phyloP scores from a whole-genome alignment of 1,284 basidiomycete genomes.

The Ustanciosporium gigantosporum region DNA sequence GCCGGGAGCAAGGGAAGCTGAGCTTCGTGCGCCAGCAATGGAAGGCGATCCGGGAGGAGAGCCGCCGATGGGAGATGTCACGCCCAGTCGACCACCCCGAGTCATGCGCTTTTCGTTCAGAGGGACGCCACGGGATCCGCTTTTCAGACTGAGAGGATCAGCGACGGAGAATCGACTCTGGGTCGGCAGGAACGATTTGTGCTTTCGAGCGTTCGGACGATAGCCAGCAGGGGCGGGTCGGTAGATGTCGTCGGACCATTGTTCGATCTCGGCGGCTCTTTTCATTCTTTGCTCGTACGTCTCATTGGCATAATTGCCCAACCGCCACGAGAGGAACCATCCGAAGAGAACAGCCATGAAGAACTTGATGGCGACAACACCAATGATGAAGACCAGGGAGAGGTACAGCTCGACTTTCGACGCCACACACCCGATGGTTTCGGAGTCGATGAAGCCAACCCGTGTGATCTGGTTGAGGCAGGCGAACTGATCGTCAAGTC shows the following conservation, averaged over 20 bases:
- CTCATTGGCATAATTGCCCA: constrained; percentile 91
- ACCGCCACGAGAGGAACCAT: constrained; percentile 93
- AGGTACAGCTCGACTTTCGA: constrained; percentile 92
- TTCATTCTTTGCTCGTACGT: constrained; percentile 92
- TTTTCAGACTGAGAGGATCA: constrained; percentile 47
- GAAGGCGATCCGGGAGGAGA: constrained; percentile 77
- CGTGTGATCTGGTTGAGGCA: constrained; percentile 85
- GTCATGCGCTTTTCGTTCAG: constrained; percentile 42
- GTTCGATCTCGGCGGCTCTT: constrained; percentile 86
- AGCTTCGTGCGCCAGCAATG: constrained; percentile 76
- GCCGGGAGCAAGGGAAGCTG: constrained; percentile 70
- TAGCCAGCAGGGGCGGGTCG: constrained; percentile 87
- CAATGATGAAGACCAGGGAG: constrained; percentile 95
- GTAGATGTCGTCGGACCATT: constrained; percentile 96
- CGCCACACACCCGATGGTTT: constrained; percentile 91
- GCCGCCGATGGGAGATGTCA: constrained; percentile 42
- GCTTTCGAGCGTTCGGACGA: constrained; percentile 75
- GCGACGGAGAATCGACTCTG: constrained; percentile 66
- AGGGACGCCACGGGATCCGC: constrained; percentile 23
- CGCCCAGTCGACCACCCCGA: constrained; percentile 33
- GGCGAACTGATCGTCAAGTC: constrained; percentile 68
- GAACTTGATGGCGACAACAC: constrained; percentile 93
- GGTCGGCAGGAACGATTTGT: constrained; percentile 72
- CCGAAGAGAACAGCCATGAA: constrained; percentile 93
- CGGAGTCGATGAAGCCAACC: constrained; percentile 91